These are phyloP conservation scores for Kodamaea ohmeri DNA, from an alignment of 1,139 yeast genomes.

Conservation along the genomic window DNA sequence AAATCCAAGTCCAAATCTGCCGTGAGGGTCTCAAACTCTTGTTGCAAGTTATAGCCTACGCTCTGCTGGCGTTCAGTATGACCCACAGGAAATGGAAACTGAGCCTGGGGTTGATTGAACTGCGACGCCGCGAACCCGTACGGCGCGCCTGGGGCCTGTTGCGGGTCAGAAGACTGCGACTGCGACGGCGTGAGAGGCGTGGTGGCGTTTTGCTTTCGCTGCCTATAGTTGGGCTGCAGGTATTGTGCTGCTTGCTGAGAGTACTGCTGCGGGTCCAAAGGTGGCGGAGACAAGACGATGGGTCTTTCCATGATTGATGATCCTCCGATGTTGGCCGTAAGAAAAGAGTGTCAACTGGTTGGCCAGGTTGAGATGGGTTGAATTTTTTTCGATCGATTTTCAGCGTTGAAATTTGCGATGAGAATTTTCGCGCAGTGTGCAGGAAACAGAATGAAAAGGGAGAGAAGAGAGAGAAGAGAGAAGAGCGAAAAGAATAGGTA, in stretches of 20 bases:
- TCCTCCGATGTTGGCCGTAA: background rate
- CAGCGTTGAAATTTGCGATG: conserved; percentile 8
- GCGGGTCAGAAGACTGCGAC: background rate
- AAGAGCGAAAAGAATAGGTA: background rate
- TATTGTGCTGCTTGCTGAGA: conserved; percentile 3
- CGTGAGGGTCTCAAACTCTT: conserved; percentile 46
- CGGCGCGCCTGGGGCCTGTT: background rate
- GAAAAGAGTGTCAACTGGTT: background rate
- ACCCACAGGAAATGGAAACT: conserved; percentile 6
- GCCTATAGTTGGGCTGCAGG: background rate
- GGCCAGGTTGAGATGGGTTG: conserved; percentile 4
- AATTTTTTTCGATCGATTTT: conserved; percentile 6
- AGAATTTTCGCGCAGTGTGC: conserved; percentile 7
- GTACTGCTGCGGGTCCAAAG: conserved; percentile 25
- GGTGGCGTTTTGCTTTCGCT: no score
- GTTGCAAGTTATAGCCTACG: conserved; percentile 46
- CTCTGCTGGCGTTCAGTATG: conserved; percentile 38
- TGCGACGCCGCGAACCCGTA: conserved; percentile 1
- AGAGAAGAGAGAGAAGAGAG: background rate
- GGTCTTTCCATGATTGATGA: conserved; percentile 26
- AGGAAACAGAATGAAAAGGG: background rate
- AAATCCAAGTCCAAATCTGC: conserved; percentile 49
- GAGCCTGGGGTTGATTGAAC: conserved; percentile 1
- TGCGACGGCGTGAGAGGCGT: no score
- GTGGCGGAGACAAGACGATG: conserved; percentile 42